Base-by-base conservation (phyloP, 495 filamentous ascomycete genomes). In the Tetracladium marchalianum region DNA sequence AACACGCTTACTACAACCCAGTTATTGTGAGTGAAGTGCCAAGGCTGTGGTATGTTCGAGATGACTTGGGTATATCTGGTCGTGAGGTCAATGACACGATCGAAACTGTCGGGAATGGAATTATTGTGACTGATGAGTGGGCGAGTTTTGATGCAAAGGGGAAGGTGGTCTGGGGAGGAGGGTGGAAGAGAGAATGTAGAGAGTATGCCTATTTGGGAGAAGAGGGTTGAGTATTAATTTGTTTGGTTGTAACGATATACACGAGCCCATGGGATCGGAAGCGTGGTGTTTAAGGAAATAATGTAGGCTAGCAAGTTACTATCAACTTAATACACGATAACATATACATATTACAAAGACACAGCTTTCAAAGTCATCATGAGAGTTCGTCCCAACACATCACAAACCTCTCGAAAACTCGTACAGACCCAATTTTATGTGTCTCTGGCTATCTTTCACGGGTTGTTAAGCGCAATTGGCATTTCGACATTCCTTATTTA, bases 1-100 rank as follows among this genome's bases (percentile, higher is more conserved):
- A 66, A 1, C 68, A 84, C 39, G 89, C 86, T 2, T 95, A 95
- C 66, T 72, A 73, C 64, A 78, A 90, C 44, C 89, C 90, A 1
- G 69, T 77, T 11, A 73, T 93, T 48, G 77, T 57, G 13, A 69
- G 76, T 5, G 55, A 63, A 44, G 69, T 79, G 1, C 84, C 86
- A 12, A 64, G 85, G 37, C 68, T 96, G 22, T 95, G 90, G 90
- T 81, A 95, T 46, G 85, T 87, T 8, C 68, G 73, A 34, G 90
- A 96, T 57, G 63, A 73, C 5, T 69, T 84, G 52, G 90, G 90
- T 35, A 74, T 94, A 31, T 84, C 78, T 38, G 73, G 72, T 61
- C 78, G 87, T 63, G 90, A 95, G 67, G 67, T 87, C 41, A 68
- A 66, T 18, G 84, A 88, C 55, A 82, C 80, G 15, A 67, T 68